Percentiles rank a stretch among this genome's conserved stretches.
These are phyloP conservation scores for Oryza longistaminata DNA, from an alignment of 176 grass and related monocot species.

Conservation along the genomic window DNA sequence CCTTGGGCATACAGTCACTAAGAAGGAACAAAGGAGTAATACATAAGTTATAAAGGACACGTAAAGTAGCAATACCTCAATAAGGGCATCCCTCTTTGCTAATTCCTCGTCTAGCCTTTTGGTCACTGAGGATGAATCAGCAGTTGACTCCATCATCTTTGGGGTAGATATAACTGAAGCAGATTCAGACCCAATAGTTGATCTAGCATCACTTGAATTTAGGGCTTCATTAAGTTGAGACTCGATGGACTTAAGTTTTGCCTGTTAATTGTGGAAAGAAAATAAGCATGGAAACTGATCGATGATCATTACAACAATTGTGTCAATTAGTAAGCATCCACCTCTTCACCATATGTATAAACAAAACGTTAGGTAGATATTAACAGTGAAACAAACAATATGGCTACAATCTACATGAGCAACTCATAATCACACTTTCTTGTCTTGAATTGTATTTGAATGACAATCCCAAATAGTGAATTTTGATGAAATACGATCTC, in stretches of 20 bases:
- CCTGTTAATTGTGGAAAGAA: conserved; percentile 53
- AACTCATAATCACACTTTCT: conserved; percentile 8
- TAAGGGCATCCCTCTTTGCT: conserved; percentile 94
- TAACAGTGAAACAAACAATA: neutral
- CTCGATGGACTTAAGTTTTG: conserved; percentile 85
- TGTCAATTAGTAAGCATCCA: neutral
- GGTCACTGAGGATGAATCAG: conserved; percentile 75
- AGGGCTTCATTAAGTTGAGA: conserved; percentile 86
- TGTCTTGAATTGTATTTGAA: neutral
- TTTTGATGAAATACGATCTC: neutral
- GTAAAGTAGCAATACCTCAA: conserved; percentile 66
- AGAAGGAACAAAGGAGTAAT: neutral
- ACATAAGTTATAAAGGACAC: neutral
- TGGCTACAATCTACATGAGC: neutral
- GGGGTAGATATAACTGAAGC: conserved; percentile 69
- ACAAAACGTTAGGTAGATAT: conserved; percentile 2
- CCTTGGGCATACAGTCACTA: conserved; percentile 8
- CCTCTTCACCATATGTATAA: conserved; percentile 1
- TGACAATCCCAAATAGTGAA: neutral
- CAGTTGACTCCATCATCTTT: conserved; percentile 69
- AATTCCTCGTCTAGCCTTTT: conserved; percentile 98
- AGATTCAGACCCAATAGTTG: conserved; percentile 78
- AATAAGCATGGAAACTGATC: conserved; percentile 36
- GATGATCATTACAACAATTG: conserved; percentile 11
- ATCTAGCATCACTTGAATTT: conserved; percentile 85